phyloP scores from a whole-genome alignment of 2,329 filamentous ascomycete genomes.

The Ascochyta clinopodiicola region DNA sequence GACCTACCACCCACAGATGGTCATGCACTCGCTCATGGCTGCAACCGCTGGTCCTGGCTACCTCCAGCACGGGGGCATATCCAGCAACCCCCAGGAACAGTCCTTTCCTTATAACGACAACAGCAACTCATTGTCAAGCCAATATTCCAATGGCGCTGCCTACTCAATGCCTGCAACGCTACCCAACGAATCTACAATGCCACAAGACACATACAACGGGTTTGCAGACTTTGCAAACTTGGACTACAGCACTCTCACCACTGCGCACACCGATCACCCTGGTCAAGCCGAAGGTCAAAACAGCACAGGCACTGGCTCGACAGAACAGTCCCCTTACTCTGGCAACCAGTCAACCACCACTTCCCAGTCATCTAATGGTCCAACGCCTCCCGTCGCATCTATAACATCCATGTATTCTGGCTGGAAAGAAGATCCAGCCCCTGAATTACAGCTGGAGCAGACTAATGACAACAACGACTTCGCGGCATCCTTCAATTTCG shows the following conservation, averaged over 20 bases:
- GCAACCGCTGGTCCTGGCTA: constrained; percentile 43
- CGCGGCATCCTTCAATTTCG: constrained; percentile 37
- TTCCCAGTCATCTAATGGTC: constrained; percentile 42
- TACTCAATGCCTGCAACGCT: constrained; percentile 36
- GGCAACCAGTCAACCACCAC: constrained; percentile 40
- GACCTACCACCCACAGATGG: constrained; percentile 38
- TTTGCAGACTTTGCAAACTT: constrained; percentile 37
- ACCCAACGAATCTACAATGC: constrained; percentile 28
- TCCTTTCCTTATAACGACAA: constrained; percentile 32
- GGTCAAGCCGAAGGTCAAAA: constrained; percentile 37
- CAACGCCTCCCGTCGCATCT: constrained; percentile 44
- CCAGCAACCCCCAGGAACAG: constrained; percentile 32
- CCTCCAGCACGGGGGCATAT: constrained; percentile 37
- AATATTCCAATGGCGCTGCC: constrained; percentile 30
- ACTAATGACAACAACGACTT: constrained; percentile 40
- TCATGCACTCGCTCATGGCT: constrained; percentile 48
- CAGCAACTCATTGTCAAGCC: constrained; percentile 28
- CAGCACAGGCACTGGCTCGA: constrained; percentile 40
- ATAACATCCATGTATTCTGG: constrained; percentile 46
- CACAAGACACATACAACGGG: constrained; percentile 31
- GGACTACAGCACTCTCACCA: constrained; percentile 35
- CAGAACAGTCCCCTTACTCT: constrained; percentile 46
- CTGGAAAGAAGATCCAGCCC: constrained; percentile 43
- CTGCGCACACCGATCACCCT: constrained; percentile 31
- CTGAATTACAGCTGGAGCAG: constrained; percentile 29